Percentiles rank a stretch among this genome's conserved stretches.
These are phyloP conservation scores for Russula vinacea DNA, from an alignment of 768 basidiomycete species.

Conservation along the genomic window DNA sequence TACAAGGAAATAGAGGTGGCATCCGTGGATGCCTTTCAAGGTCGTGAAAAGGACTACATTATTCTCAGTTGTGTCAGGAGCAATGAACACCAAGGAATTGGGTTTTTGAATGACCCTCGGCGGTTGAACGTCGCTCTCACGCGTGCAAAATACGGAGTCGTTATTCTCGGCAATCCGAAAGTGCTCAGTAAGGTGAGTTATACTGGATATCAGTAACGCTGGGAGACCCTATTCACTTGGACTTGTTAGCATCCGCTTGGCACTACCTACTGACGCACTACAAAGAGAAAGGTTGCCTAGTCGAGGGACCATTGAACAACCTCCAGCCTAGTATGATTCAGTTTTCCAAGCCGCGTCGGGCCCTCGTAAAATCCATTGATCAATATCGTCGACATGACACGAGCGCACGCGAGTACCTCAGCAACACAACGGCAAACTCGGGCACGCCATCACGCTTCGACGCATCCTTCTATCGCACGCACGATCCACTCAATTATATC, in stretches of 20 bases:
- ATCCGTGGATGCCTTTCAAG: slow-evolving; percentile 98
- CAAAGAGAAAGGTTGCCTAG: slow-evolving; percentile 91
- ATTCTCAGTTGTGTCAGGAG: slow-evolving; percentile 96
- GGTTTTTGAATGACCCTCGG: slow-evolving; percentile 97
- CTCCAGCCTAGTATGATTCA: slow-evolving; percentile 98
- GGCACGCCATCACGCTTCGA: slow-evolving; percentile 96
- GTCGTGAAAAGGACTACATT: slow-evolving; percentile 99
- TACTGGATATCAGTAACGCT: slow-evolving; percentile 6
- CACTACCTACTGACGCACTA: slow-evolving; percentile 97
- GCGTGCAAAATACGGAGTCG: slow-evolving; percentile 95
- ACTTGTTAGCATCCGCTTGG: slow-evolving; percentile 89
- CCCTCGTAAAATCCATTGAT: slow-evolving; percentile 86
- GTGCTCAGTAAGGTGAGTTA: slow-evolving; percentile 89
- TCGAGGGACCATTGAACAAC: slow-evolving; percentile 95
- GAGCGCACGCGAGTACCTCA: slow-evolving; percentile 76
- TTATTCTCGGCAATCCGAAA: slow-evolving; percentile 99
- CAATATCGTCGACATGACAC: slow-evolving; percentile 93
- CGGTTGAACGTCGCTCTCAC: slow-evolving; percentile 96
- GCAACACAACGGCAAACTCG: slow-evolving; percentile 44
- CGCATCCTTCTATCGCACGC: slow-evolving; percentile 90
- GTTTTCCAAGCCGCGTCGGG: slow-evolving; percentile 94
- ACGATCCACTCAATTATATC: slow-evolving; percentile 91
- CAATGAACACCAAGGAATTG: slow-evolving; percentile 99
- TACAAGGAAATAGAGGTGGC: slow-evolving; percentile 99
- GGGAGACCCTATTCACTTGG: slow-evolving; percentile 26